Evolutionary conservation across 2,329 filamentous ascomycete species (phyloP).

Genomic region (Talaromyces funiculosus): DNA sequence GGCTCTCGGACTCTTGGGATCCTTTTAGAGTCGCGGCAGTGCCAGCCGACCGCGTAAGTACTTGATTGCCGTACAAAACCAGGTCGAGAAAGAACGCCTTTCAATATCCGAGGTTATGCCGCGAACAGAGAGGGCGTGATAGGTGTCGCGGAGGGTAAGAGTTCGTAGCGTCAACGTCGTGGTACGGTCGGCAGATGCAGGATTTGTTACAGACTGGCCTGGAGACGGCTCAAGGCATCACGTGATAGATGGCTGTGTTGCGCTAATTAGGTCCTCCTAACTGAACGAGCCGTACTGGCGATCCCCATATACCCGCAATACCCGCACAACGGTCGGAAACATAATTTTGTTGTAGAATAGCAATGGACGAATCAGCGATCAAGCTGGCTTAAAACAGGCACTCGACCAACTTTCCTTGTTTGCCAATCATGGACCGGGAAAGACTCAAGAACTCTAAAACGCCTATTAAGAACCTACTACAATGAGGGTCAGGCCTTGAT

Average conservation of each 20-base stretch:
- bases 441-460: no score
- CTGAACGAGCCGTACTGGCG: no score
- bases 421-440: neutral
- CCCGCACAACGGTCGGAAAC: no score
- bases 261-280: no score
- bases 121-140: neutral
- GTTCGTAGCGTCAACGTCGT: neutral
- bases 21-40: slow-evolving; percentile 1
- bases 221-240: neutral
- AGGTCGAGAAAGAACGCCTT: neutral
- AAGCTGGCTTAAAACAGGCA: neutral
- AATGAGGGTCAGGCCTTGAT: no score
- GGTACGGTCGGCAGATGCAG: neutral
- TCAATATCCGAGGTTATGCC: neutral
- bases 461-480: no score
- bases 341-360: neutral
- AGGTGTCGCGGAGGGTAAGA: neutral
- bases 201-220: neutral
- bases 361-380: neutral
- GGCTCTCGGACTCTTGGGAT: slow-evolving; percentile 8
- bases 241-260: neutral
- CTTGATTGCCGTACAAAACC: neutral
- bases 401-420: neutral
- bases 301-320: no score
- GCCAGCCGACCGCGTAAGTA: slow-evolving; percentile 3